A percentile compares a stretch with the other conserved stretches of the same genome.
Conservation (phyloP, 306 rosid genomes). For the Purshia tridentata region DNA sequence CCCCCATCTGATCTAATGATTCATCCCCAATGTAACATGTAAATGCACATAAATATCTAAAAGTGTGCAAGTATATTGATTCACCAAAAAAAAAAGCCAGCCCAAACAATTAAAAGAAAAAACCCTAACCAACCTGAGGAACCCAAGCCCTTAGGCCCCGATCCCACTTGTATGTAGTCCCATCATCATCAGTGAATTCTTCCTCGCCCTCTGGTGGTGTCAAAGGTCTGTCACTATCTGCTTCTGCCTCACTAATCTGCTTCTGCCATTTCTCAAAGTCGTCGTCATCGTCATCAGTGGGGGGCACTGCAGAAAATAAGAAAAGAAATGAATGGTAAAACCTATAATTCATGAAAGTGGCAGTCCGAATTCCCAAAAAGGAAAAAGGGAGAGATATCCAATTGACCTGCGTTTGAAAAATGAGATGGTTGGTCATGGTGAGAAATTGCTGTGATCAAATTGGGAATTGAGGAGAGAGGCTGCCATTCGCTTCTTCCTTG, state of each 20-base stretch:
- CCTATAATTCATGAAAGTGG: slow-evolving; percentile 6
- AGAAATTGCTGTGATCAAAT: slow-evolving; percentile 41
- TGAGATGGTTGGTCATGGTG: slow-evolving; percentile 33
- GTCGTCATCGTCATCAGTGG: slow-evolving; percentile 41
- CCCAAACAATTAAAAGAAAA: neutral
- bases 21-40: neutral
- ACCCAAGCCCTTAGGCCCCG: slow-evolving; percentile 76
- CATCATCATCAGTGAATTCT: slow-evolving; percentile 94
- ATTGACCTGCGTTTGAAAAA: slow-evolving; percentile 47
- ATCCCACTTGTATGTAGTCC: slow-evolving; percentile 87
- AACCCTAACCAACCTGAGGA: slow-evolving; percentile 66
- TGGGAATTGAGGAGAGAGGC: slow-evolving; percentile 69
- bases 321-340: slow-evolving; percentile 26
- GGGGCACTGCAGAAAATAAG: slow-evolving; percentile 40
- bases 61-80: neutral
- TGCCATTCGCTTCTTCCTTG: slow-evolving; percentile 92
- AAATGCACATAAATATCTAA: neutral
- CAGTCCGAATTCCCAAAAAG: neutral
- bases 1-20: neutral
- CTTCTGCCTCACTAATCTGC: slow-evolving; percentile 26
- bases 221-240: slow-evolving; percentile 65
- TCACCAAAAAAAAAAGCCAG: neutral
- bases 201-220: slow-evolving; percentile 96
- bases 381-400: neutral
- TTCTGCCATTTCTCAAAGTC: slow-evolving; percentile 77